These are phyloP conservation scores for Phycomyces nitens DNA, from an alignment of 192 early-diverging fungal genomes.

Conservation along the genomic window DNA sequence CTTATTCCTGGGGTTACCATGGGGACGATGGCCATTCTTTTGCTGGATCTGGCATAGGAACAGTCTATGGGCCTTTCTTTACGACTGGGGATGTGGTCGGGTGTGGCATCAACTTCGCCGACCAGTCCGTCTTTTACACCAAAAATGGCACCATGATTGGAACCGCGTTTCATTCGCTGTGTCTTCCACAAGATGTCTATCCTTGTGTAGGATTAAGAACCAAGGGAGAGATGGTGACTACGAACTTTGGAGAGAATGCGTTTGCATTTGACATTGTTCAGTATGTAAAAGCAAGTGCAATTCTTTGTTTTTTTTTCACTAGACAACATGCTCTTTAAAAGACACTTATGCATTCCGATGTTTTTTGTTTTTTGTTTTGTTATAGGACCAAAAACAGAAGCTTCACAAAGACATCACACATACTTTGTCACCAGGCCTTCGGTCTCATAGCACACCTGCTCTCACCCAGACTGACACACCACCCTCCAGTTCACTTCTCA, in stretches of 20 bases:
- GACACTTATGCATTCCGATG: neutral
- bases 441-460: neutral
- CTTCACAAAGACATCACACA: too few species aligned
- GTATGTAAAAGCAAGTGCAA: conserved; percentile 52
- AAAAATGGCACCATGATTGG: conserved; percentile 82
- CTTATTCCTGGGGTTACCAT: conserved; percentile 93
- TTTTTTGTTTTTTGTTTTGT: neutral
- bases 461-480: neutral
- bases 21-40: conserved; percentile 93
- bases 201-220: conserved; percentile 74
- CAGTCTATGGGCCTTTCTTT: conserved; percentile 80
- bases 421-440: too few species aligned
- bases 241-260: conserved; percentile 71
- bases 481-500: conserved; percentile 8
- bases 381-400: conserved; percentile 5
- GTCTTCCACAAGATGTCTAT: conserved; percentile 46
- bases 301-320: conserved; percentile 1
- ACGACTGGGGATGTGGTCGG: conserved; percentile 89
- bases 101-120: conserved; percentile 84
- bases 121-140: conserved; percentile 78
- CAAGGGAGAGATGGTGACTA: conserved; percentile 66
- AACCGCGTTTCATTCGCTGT: conserved; percentile 45
- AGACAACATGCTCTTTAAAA: conserved; percentile 1
- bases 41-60: conserved; percentile 67
- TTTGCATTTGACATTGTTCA: conserved; percentile 74